Evolutionary conservation across 768 basidiomycete species (phyloP).

Genomic region (Imleria badia): DNA sequence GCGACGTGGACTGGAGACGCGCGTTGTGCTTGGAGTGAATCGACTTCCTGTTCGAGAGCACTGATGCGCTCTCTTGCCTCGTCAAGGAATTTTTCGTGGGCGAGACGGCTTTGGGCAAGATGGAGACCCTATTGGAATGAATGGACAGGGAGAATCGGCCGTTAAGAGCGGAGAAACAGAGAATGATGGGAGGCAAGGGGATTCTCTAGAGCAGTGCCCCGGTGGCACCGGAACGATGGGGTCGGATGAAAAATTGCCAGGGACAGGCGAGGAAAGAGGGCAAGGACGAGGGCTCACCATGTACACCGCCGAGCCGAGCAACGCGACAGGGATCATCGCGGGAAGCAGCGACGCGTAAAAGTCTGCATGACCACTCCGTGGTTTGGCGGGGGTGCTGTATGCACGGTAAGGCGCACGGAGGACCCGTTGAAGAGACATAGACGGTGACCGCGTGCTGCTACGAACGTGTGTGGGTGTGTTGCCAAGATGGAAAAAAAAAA

Average conservation of each 20-base stretch:
- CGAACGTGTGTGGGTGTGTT: conserved; percentile 5
- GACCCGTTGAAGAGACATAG: not conserved
- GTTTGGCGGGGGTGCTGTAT: conserved; percentile 11
- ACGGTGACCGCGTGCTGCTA: no score
- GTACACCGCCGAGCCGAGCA: conserved; percentile 79
- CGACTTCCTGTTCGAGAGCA: conserved; percentile 60
- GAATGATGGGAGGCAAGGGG: conserved; percentile 2
- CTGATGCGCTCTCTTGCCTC: conserved; percentile 55
- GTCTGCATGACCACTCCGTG: conserved; percentile 51
- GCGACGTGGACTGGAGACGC: not conserved
- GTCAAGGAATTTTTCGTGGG: conserved; percentile 70
- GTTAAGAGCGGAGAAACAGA: conserved; percentile 9
- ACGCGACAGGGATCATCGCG: conserved; percentile 73
- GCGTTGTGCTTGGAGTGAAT: conserved; percentile 29
- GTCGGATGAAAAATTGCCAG: conserved; percentile 1
- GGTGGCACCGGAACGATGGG: conserved; percentile 6
- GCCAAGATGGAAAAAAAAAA: conserved; percentile 18
- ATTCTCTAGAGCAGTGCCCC: conserved; percentile 3
- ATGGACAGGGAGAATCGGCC: conserved; percentile 8
- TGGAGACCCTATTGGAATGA: conserved; percentile 55
- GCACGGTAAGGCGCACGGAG: conserved; percentile 1
- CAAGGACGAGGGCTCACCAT: conserved; percentile 44
- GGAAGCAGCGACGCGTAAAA: conserved; percentile 73
- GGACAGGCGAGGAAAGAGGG: not conserved
- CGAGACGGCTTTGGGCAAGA: conserved; percentile 57